Base-by-base conservation (phyloP, 345 rosid genomes). In the Pugionium dolabratum region DNA sequence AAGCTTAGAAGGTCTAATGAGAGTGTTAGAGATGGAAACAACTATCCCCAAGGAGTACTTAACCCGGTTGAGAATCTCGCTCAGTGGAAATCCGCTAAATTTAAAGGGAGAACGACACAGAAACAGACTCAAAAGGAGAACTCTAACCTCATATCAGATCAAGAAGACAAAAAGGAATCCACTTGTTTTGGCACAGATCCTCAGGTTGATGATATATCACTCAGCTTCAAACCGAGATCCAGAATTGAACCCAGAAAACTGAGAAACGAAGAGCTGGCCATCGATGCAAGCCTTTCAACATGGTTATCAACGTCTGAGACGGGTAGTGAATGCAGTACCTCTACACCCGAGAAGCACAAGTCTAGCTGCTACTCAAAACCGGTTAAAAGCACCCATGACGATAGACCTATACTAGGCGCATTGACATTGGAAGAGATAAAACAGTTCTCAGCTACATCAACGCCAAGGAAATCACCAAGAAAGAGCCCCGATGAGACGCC, bases 221-320 rank as follows among this genome's bases (percentile, higher is more conserved):
- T 76, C 71, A 74, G 78, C 67, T 81, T 79, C 75, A 82, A 81
- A 45, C 66, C 61, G 26, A 76, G 71, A 55, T 46, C 78, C 5
- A 74, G 27, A 30, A 42, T 59, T 41, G 77, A 79, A 62, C 40
- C 82, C 8, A 80, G 68, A 76, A 83, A 81, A 68, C 58, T 71
- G 49, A 54, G 65, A 69, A 64, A 53, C 65, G 81, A 76, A 69
- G 91, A 81, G 43, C 32, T 81, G 9, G 76, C 80, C 3, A 87
- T 89, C 63, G 91, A 91, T 68, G 86, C 97, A 61, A 95, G 99
- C 81, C 94, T 95, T 71, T 91, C 97, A 4, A 91, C 81, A 26
- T 94, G 99, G 99, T 54, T 94, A 76, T 84, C 93, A 43, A 31
- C 61, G 45, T 72, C 87, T 11, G 89, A 81, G 70, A 70, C 74